Percentiles rank a stretch among this genome's conserved stretches.
These are phyloP conservation scores for Taxillus chinensis DNA, from an alignment of 164 flowering plant species.

Conservation along the genomic window DNA sequence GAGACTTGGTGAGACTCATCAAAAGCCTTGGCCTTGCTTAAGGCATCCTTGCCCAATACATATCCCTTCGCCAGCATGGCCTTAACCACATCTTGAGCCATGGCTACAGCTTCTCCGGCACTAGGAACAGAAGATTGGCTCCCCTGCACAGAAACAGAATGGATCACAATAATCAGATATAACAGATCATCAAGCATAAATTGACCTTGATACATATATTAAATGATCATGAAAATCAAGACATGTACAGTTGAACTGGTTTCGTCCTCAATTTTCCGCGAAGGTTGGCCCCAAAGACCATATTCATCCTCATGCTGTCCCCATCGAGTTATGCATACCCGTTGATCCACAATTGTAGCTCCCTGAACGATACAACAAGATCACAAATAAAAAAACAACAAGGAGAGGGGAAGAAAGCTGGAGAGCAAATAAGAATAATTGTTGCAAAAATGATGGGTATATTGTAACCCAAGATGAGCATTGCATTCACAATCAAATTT, in stretches of 20 bases:
- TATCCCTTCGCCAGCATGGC: constrained; percentile 81
- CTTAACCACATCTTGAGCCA: constrained; percentile 76
- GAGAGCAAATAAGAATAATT: too few species aligned
- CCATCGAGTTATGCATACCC: constrained; percentile 57
- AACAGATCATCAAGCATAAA: not conserved
- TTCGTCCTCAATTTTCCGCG: constrained; percentile 41
- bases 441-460: too few species aligned
- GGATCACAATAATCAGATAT: too few species aligned
- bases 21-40: constrained; percentile 68
- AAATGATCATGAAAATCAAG: constrained; percentile 4
- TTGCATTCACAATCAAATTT: too few species aligned
- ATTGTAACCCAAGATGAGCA: too few species aligned
- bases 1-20: constrained; percentile 67
- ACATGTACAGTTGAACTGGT: constrained; percentile 28
- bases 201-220: too few species aligned
- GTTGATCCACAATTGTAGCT: constrained; percentile 70
- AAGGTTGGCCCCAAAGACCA: constrained; percentile 41
- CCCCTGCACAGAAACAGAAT: constrained; percentile 9
- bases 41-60: constrained; percentile 63
- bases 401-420: too few species aligned
- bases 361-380: constrained; percentile 49
- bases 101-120: constrained; percentile 66
- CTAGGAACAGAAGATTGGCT: constrained; percentile 26
- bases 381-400: constrained; percentile 3
- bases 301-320: constrained; percentile 42